A percentile compares a stretch with the other conserved stretches of the same genome.
These are phyloP conservation scores for Pisolithus sp. DNA, from an alignment of 768 basidiomycete species.

Conservation along the genomic window DNA sequence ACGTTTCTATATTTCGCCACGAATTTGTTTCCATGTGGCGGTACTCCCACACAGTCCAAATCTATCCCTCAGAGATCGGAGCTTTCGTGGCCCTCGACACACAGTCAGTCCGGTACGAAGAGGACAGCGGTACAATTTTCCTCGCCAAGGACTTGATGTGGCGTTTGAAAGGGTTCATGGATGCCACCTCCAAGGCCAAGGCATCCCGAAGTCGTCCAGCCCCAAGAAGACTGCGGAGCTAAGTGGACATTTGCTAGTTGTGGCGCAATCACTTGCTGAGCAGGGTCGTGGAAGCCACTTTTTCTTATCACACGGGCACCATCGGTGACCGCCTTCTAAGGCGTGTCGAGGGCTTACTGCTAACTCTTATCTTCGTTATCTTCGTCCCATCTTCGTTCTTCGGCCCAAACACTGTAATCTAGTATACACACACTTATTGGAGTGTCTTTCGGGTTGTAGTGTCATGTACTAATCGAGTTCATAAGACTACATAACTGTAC, in stretches of 20 bases:
- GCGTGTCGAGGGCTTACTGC: no score
- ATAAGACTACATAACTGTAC: background rate
- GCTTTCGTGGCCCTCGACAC: slow-evolving; percentile 49
- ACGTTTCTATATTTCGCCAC: slow-evolving; percentile 32
- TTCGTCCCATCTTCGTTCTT: background rate
- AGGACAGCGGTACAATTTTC: slow-evolving; percentile 54
- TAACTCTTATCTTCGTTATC: slow-evolving; percentile 7
- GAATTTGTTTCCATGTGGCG: slow-evolving; percentile 64
- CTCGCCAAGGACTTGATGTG: slow-evolving; percentile 41
- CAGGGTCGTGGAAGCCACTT: no score
- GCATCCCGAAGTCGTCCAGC: slow-evolving; percentile 4
- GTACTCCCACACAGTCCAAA: slow-evolving; percentile 42
- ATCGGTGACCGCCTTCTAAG: no score
- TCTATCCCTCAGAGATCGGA: slow-evolving; percentile 31
- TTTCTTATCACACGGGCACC: no score
- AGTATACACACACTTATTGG: slow-evolving; percentile 3
- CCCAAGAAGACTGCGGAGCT: slow-evolving; percentile 7
- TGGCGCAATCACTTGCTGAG: no score
- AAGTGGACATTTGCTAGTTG: background rate
- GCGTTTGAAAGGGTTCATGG: slow-evolving; percentile 22
- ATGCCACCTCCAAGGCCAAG: slow-evolving; percentile 16
- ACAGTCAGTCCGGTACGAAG: slow-evolving; percentile 45
- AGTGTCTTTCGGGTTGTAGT: background rate
- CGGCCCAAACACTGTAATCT: slow-evolving; percentile 13
- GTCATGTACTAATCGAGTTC: background rate